These are phyloP conservation scores for Fraxinus angustifolia DNA, from an alignment of 305 asterid genomes.

Conservation along the genomic window DNA sequence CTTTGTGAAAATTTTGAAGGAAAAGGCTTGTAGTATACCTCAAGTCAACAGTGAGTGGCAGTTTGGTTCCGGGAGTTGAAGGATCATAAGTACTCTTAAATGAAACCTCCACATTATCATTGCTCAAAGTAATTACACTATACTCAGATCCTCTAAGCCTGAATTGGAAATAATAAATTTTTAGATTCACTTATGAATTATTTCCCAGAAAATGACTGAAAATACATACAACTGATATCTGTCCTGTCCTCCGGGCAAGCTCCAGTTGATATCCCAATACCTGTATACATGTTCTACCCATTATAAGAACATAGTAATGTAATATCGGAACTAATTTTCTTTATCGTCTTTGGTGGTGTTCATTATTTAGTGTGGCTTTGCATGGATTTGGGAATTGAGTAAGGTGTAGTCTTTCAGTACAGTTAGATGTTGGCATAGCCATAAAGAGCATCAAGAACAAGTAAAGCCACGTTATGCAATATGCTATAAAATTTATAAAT, in stretches of 20 bases:
- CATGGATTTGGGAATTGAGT: neutral
- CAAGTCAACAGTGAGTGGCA: slow-evolving; percentile 46
- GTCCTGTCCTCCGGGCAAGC: slow-evolving; percentile 47
- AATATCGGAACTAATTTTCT: neutral
- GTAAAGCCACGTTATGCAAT: neutral
- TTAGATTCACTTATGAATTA: neutral
- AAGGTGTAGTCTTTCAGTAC: neutral
- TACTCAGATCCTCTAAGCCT: slow-evolving; percentile 53
- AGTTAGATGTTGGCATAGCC: neutral
- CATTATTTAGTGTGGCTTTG: neutral
- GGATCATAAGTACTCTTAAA: slow-evolving; percentile 43
- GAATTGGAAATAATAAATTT: neutral
- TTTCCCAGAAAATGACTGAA: neutral
- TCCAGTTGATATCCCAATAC: slow-evolving; percentile 63
- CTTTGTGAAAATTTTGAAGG: neutral
- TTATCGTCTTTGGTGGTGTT: neutral
- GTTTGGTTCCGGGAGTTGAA: slow-evolving; percentile 30
- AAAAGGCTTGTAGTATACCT: slow-evolving; percentile 23
- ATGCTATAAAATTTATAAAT: neutral
- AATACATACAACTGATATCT: slow-evolving; percentile 42
- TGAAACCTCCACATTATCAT: slow-evolving; percentile 47
- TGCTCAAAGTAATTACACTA: slow-evolving; percentile 39
- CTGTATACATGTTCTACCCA: slow-evolving; percentile 26
- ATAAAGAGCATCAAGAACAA: neutral
- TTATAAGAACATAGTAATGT: neutral